Conservation (phyloP, 495 filamentous ascomycete species). For the Trichocladium uniseriatum region DNA sequence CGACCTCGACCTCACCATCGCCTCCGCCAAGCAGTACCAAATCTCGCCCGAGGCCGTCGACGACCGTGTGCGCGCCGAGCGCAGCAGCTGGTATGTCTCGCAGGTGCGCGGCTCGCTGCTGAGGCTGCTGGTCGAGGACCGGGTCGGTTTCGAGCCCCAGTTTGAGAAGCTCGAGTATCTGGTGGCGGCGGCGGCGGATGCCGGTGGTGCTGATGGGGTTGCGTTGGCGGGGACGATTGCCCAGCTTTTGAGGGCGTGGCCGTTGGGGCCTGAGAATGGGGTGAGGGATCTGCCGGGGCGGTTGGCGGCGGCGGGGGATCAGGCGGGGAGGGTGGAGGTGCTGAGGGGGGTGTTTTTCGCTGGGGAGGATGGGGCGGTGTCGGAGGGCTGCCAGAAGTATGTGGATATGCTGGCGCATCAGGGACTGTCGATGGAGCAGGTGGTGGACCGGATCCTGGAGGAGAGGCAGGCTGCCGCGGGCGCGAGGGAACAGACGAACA, state of each 20-base stretch:
- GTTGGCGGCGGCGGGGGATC: constrained; percentile 16
- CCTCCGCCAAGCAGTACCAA: constrained; percentile 29
- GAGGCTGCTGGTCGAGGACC: constrained; percentile 25
- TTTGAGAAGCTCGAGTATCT: constrained; percentile 22
- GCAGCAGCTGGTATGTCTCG: constrained; percentile 36
- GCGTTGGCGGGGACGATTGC: constrained; percentile 15
- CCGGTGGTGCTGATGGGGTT: background rate
- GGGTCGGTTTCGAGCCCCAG: constrained; percentile 7
- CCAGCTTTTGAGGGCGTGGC: constrained; percentile 15
- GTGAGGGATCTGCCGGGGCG: constrained; percentile 13
- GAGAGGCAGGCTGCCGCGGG: constrained; percentile 27
- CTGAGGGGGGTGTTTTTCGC: constrained; percentile 32
- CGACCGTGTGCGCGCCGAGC: constrained; percentile 33
- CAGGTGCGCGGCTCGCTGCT: constrained; percentile 25
- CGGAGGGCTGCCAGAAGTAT: constrained; percentile 27
- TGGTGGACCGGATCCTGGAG: constrained; percentile 28
- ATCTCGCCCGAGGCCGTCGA: constrained; percentile 31
- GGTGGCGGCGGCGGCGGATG: background rate
- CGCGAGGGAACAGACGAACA: constrained; percentile 27
- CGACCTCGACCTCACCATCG: constrained; percentile 32
- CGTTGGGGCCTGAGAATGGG: background rate
- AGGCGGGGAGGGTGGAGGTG: constrained; percentile 14
- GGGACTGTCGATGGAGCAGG: constrained; percentile 27
- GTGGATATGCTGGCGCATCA: constrained; percentile 30
- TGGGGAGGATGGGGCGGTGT: constrained; percentile 12